phyloP scores from a whole-genome alignment of 345 rosid genomes.

The Sonneratia caseolaris region DNA sequence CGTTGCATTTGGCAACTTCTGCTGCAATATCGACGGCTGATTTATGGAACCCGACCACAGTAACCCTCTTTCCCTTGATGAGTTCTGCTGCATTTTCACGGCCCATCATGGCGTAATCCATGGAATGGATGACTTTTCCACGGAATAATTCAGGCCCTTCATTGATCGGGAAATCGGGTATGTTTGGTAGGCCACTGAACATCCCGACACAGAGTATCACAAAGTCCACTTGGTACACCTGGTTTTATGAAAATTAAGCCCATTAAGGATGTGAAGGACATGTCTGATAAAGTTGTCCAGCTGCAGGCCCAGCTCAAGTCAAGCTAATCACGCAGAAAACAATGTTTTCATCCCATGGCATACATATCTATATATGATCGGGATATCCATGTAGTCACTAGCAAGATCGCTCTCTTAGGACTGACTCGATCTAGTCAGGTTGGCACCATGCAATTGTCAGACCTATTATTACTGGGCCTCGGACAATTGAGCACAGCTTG shows the following conservation, averaged over 20 bases:
- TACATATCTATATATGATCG: too few species aligned
- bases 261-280: neutral
- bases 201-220: constrained; percentile 30
- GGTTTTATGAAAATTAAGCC: neutral
- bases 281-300: too few species aligned
- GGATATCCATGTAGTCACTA: too few species aligned
- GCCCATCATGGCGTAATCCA: constrained; percentile 28
- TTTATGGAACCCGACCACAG: constrained; percentile 28
- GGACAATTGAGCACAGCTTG: too few species aligned
- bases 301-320: too few species aligned
- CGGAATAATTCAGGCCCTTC: constrained; percentile 27
- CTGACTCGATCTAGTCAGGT: too few species aligned
- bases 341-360: too few species aligned
- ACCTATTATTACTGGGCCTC: too few species aligned
- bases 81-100: constrained; percentile 16
- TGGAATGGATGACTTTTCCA: constrained; percentile 28
- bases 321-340: too few species aligned
- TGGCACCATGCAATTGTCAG: too few species aligned
- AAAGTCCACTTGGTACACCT: constrained; percentile 30
- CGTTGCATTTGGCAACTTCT: constrained; percentile 20
- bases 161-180: constrained; percentile 17
- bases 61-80: constrained; percentile 18
- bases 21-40: constrained; percentile 28
- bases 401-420: too few species aligned
- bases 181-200: constrained; percentile 28